Conservation (phyloP, 2,329 filamentous ascomycete genomes). For the Cladosporium phlei region DNA sequence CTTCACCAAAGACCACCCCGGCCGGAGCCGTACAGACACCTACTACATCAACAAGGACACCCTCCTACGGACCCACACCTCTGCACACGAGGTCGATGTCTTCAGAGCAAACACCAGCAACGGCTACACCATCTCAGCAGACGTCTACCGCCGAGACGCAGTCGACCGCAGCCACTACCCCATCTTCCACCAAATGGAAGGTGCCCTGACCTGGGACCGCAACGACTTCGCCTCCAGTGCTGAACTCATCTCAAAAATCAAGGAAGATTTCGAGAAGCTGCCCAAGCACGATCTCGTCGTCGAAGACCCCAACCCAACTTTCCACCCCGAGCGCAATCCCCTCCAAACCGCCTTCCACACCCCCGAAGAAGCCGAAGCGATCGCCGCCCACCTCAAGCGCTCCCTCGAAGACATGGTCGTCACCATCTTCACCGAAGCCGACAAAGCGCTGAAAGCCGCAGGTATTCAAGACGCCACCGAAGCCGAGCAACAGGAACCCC, state of each 20-base stretch:
- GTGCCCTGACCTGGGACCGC: conserved; percentile 82
- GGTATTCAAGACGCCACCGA: conserved; percentile 36
- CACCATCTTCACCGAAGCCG: conserved; percentile 77
- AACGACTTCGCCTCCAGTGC: conserved; percentile 46
- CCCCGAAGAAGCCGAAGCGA: conserved; percentile 71
- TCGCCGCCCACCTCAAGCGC: conserved; percentile 79
- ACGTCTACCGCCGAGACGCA: conserved; percentile 92
- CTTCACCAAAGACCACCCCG: conserved; percentile 82
- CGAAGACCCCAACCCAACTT: conserved; percentile 76
- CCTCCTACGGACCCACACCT: conserved; percentile 87
- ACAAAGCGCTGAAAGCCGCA: conserved; percentile 54
- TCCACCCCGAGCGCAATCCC: conserved; percentile 75
- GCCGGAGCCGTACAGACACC: conserved; percentile 81
- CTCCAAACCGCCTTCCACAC: conserved; percentile 69
- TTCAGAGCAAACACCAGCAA: conserved; percentile 67
- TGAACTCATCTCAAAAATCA: conserved; percentile 62
- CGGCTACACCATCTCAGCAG: conserved; percentile 86
- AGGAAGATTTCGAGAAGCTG: conserved; percentile 64
- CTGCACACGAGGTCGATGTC: conserved; percentile 81
- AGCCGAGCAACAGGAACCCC: conserved; percentile 55
- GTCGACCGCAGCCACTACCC: conserved; percentile 95
- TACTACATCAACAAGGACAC: conserved; percentile 88
- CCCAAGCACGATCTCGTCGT: conserved; percentile 71
- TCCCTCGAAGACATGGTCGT: conserved; percentile 86
- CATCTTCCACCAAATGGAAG: conserved; percentile 98